A percentile compares a stretch with the other conserved stretches of the same genome.
These are phyloP conservation scores for Tetrahymena thermophila DNA, from an alignment of 73 alveolate genomes.

Conservation along the genomic window DNA sequence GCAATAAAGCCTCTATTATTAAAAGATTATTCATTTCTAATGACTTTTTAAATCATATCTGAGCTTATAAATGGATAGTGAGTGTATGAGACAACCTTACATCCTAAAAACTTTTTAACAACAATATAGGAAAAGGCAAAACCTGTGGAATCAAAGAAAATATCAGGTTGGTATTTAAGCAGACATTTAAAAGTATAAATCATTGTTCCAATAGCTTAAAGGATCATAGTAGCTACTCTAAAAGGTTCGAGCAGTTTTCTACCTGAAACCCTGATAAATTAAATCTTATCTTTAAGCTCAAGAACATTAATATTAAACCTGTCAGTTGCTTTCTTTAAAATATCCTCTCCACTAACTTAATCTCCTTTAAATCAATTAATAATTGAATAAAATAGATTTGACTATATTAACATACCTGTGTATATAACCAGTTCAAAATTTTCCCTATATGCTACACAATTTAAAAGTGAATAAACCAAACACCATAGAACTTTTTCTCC, in stretches of 20 bases:
- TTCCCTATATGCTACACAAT: neutral
- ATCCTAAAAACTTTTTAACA: constrained; percentile 63
- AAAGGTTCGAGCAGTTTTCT: constrained; percentile 54
- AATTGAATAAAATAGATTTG: constrained; percentile 11
- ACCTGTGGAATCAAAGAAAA: constrained; percentile 83
- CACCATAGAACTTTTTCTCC: constrained; percentile 67
- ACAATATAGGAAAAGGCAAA: constrained; percentile 70
- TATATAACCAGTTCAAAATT: neutral
- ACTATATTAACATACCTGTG: neutral
- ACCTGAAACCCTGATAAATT: constrained; percentile 44
- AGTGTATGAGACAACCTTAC: constrained; percentile 69
- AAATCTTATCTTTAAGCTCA: constrained; percentile 4
- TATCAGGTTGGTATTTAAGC: constrained; percentile 62
- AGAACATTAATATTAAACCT: constrained; percentile 52
- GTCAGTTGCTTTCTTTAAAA: constrained; percentile 40
- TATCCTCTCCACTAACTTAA: constrained; percentile 20
- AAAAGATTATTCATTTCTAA: constrained; percentile 16
- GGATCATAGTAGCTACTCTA: constrained; percentile 57
- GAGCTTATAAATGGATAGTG: constrained; percentile 80
- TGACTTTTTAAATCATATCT: constrained; percentile 42
- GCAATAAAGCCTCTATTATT: constrained; percentile 54
- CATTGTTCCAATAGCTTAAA: constrained; percentile 69
- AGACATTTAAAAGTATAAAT: constrained; percentile 57
- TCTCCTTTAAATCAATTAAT: constrained; percentile 43
- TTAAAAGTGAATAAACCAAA: constrained; percentile 43